Base-by-base conservation (phyloP, 495 filamentous ascomycete species). In the Neurospora hispaniola region DNA sequence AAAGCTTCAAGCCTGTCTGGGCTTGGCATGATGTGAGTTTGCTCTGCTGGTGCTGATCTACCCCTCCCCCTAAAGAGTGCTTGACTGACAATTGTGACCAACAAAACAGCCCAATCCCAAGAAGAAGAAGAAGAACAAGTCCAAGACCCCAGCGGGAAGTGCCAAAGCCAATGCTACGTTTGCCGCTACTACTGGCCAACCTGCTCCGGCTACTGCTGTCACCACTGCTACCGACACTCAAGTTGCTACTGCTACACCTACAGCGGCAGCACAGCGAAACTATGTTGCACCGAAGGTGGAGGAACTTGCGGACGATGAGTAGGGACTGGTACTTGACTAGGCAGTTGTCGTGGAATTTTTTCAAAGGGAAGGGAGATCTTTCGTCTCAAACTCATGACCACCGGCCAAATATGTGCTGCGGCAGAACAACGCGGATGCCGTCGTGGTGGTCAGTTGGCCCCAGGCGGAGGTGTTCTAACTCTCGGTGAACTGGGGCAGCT, bases 1-100 rank as follows among this genome's bases (percentile, higher is more conserved):
- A 99, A 74, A 96, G 92, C 82, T 99, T 99, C 86, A 91, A 91
- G 82, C 96, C 96, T 38, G 80, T 96, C 42, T 98, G 96, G 95
- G 96, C 92, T 70, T 99, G 96, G 96, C 96, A 98, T 81, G 94
- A 98, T 90, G 96, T 97, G 81, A 76, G 86, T 80, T 69, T 74
- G 71, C 75, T 71, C 54, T 38, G 39, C 40, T 71, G 42, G 75
- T 66, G 54, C 54, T 70, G 14, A 69, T 70, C 4, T 9, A 10
- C 40, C 3, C 40, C 20, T 31, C 39, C 14, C 18, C 4, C 11
- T 71, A 46, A 72, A 48, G 42, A n/a, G 54, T 74, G 42, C 73
- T 77, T 46, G 72, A 54, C 54, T 62, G 54, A 62, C 27, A 62
- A 9, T 35, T 9, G 7, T 18, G 54, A 27, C 23, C n/a, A 54